Base-by-base conservation (phyloP, 176 grass and related monocot genomes). In the Musa beccarii region DNA sequence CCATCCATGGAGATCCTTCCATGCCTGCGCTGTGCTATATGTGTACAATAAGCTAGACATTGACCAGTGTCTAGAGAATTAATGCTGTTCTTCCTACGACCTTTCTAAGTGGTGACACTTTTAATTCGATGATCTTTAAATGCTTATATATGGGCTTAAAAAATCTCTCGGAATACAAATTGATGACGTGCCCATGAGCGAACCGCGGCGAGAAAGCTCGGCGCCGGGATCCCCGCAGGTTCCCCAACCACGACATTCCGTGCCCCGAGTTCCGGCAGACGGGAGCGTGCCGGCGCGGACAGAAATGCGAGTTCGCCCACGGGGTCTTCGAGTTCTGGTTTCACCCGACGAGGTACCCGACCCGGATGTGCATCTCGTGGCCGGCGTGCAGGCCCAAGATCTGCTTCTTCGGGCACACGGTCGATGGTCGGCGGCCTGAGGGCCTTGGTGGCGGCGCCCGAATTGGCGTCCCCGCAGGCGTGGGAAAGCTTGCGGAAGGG, bases 301-400 rank as follows among this genome's bases (percentile, higher is more conserved):
- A 73, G 22, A 52, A 21, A 12, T 80, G 78, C 78, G 78, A 73
- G 78, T 80, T 63, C 69, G 56, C 78, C 10, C 78, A 80, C 55
- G 78, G 78, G n/a, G 56, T 80, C 16, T 80, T 80, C 78, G 78
- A 80, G 78, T 73, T 73, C 78, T 80, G 78, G 78, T 69, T 80
- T 21, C 78, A 80, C 56, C 78, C 78, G 5, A 52, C 78, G 12
- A 69, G 78, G 19, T 80, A 63, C 78, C 78, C 68, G n/a, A 80
- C 78, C 25, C 29, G 49, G 43, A 29, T 64, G 56, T 80, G 78
- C 78, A 54, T 63, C 19, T n/a, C 68, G 7, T 68, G 78, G 11
- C 13, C 4, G 1, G 78, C 55, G 14, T 80, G 78, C 69, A 2
- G 56, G 13, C 78, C 69, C 13, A 59, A 52, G 20, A 64, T 80